Base-by-base conservation (phyloP, 2,329 filamentous ascomycete species). In the Colletotrichum caudatum region DNA sequence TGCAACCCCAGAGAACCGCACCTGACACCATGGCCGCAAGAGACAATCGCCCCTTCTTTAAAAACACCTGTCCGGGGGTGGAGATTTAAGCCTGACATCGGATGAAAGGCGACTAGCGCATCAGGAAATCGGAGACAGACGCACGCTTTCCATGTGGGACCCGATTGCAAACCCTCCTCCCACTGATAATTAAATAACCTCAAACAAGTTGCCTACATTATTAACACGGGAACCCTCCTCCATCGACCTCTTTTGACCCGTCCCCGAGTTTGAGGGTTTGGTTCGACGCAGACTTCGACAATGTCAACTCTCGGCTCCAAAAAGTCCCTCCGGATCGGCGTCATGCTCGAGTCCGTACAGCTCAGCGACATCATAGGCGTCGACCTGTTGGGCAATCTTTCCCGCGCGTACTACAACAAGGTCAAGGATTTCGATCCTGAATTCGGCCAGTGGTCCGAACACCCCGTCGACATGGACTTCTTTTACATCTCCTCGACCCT, bases 351-450 rank as follows among this genome's bases (percentile, higher is more conserved):
- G 70, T 67, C 76, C 33, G 78, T 80, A 46, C 82, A 84, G 77
- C 76, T 83, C 69, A 75, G 77, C 63, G 82, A 84, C 75, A 79
- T 84, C 53, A 74, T 79, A 23, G 80, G 80, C 72, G 77, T 82
- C 71, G 82, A 84, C 75, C 74, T 84, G 54, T 66, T 84, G 48
- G 81, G 78, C 71, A 81, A 80, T 76, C 75, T 82, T 14, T 79
- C 80, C 7, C 74, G 74, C n/a, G 69, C 75, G 53, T 76, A 75
- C 46, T 71, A 54, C 33, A 16, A 59, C 14, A 69, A 69, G 26
- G 60, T 80, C 61, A 63, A 76, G 33, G 54, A 76, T 20, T 37
- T 78, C 16, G 59, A 72, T 39, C 59, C 79, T 1, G 50, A 54
- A 2, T 75, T 76, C 37, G 67, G 64, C 1, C 41, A 68, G 20